Conservation (phyloP, 371 early-diverging fungal genomes). For the Mortierella sp. region DNA sequence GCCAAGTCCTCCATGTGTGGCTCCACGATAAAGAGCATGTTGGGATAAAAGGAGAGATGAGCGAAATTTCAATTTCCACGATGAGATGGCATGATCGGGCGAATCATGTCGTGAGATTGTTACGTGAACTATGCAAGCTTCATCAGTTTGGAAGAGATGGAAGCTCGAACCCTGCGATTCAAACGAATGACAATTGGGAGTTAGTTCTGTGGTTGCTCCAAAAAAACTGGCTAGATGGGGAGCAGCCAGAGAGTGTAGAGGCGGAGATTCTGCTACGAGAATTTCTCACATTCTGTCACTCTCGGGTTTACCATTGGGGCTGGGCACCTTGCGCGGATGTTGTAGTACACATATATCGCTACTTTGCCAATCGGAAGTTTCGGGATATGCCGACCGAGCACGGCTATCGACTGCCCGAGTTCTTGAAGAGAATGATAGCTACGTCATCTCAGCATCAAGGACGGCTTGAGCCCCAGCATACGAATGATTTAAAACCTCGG, state of each 20-base stretch:
- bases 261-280: slow-evolving; percentile 21
- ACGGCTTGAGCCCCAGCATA: not conserved
- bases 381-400: slow-evolving; percentile 41
- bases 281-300: slow-evolving; percentile 30
- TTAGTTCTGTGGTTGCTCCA: slow-evolving; percentile 24
- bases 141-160: slow-evolving; percentile 48
- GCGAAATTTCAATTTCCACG: not conserved
- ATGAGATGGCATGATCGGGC: not conserved
- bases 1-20: slow-evolving; percentile 13
- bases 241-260: not conserved
- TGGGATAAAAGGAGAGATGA: not conserved
- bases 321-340: slow-evolving; percentile 26
- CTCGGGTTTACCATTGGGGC: slow-evolving; percentile 21
- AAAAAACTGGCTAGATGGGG: slow-evolving; percentile 15
- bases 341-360: slow-evolving; percentile 7
- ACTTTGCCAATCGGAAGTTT: slow-evolving; percentile 21
- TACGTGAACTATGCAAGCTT: slow-evolving; percentile 26
- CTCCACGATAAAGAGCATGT: not conserved
- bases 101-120: slow-evolving; percentile 7
- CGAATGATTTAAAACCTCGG: not conserved
- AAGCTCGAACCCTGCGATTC: slow-evolving; percentile 19
- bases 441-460: not conserved
- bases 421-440: slow-evolving; percentile 34
- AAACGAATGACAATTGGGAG: slow-evolving; percentile 32
- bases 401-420: slow-evolving; percentile 51